Base-by-base conservation (phyloP, 768 basidiomycete species). In the Leccinellum albellum region DNA sequence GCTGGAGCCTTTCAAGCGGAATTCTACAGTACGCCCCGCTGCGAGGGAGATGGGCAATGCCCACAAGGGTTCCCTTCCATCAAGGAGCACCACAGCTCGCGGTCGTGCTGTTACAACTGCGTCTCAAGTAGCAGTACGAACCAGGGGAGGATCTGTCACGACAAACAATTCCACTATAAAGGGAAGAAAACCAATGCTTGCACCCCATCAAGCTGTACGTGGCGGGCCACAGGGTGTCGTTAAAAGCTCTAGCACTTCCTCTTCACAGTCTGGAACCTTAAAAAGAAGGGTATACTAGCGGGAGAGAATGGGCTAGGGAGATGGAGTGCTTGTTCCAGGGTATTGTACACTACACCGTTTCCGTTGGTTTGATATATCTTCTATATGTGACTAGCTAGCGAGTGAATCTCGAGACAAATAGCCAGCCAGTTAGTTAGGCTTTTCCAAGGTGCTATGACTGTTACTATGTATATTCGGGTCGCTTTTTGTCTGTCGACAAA, bases 241-340 rank as follows among this genome's bases (percentile, higher is more conserved):
- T 20, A 62, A 64, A 61, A 72, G 53, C 26, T 58, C 64, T 20
- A 69, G 59, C 24, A 57, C 71, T 44, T 62, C 61, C 31, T 65
- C 61, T 60, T 69, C 71, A 42, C 70, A 62, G 60, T 64, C 65
- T 54, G 67, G 60, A 33, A 69, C 63, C 47, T 44, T 57, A 58
- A 64, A 42, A 33, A 63, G 64, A 54, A 64, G 57, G 50, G 59
- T 40, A 42, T 42, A 32, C 24, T 70, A 63, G 51, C 20, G 21
- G 47, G 49, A 45, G 51, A 52, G 45, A 33, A n/a, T 29, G 29
- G 17, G 15, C 35, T 49, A 2, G 55, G 44, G 61, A 44, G 33
- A 8, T 51, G n/a, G 40, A 20, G 45, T 26, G 23, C 21, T 14
- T 17, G 24, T 51, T 54, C 24, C 46, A 46, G 52, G 31, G 20